Percentiles rank a stretch among this genome's conserved stretches.
These are phyloP conservation scores for Pyrenula aspistea DNA, from an alignment of 495 filamentous ascomycete species.

Conservation along the genomic window DNA sequence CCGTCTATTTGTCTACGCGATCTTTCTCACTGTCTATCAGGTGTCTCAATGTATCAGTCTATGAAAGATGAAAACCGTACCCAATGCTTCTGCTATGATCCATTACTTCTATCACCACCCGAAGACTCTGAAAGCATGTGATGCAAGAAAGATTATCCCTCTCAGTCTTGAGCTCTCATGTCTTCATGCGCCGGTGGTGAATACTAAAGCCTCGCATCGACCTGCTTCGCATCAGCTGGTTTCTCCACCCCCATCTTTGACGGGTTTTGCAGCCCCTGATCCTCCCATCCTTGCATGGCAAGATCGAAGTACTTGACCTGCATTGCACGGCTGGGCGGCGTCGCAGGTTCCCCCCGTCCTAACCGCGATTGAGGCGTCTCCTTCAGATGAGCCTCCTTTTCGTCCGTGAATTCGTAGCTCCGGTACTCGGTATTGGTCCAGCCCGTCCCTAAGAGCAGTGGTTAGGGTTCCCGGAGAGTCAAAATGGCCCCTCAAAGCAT, in stretches of 20 bases:
- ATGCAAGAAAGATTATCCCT: no score
- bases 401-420: constrained; percentile 55
- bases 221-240: background rate
- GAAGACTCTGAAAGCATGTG: no score
- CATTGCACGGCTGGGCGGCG: constrained; percentile 21
- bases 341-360: constrained; percentile 38
- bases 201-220: no score
- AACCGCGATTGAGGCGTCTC: constrained; percentile 49
- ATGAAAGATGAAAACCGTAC: no score
- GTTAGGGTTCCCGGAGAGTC: background rate
- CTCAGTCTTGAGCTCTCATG: no score
- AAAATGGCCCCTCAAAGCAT: background rate
- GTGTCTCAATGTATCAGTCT: no score
- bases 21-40: no score
- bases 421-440: constrained; percentile 81
- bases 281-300: constrained; percentile 30
- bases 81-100: no score
- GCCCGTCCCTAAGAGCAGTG: constrained; percentile 45
- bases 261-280: constrained; percentile 24
- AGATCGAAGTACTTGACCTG: constrained; percentile 27
- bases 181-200: no score
- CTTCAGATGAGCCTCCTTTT: constrained; percentile 41
- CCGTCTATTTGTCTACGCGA: no score
- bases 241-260: background rate
- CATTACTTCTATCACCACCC: no score